Conservation (phyloP, 106 monocot species). For the Allium fistulosum region DNA sequence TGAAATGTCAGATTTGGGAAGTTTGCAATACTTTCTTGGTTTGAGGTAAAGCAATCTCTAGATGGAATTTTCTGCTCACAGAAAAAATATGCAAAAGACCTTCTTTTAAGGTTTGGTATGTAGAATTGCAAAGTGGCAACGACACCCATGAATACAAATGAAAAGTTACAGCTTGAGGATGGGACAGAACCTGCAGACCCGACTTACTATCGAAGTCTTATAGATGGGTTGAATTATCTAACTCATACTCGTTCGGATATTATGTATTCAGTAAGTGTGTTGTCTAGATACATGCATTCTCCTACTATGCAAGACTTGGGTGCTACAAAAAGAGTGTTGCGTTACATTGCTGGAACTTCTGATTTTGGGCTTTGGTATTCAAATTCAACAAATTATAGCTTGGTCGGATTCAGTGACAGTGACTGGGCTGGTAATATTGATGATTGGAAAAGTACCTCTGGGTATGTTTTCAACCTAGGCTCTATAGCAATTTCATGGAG, state of each 20-base stretch:
- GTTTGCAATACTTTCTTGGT: slow-evolving; percentile 7
- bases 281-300: slow-evolving; percentile 4
- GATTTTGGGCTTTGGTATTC: not conserved
- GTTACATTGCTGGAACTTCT: not conserved
- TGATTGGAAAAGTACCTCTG: not conserved
- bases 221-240: not conserved
- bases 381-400: too few species aligned
- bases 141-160: not conserved
- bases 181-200: not conserved
- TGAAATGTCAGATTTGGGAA: slow-evolving; percentile 7
- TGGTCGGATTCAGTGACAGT: slow-evolving; percentile 2
- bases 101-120: not conserved
- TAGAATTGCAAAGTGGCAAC: not conserved
- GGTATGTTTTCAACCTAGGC: too few species aligned
- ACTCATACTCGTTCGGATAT: slow-evolving; percentile 6
- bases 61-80: slow-evolving; percentile 1
- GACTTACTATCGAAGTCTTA: not conserved
- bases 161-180: not conserved
- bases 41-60: not conserved
- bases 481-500: not conserved
- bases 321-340: not conserved
- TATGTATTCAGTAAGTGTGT: not conserved
- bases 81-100: slow-evolving; percentile 2
- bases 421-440: slow-evolving; percentile 7
- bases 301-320: not conserved